These are phyloP conservation scores for Quercus lobata DNA, from an alignment of 331 rosid genomes.

Conservation along the genomic window DNA sequence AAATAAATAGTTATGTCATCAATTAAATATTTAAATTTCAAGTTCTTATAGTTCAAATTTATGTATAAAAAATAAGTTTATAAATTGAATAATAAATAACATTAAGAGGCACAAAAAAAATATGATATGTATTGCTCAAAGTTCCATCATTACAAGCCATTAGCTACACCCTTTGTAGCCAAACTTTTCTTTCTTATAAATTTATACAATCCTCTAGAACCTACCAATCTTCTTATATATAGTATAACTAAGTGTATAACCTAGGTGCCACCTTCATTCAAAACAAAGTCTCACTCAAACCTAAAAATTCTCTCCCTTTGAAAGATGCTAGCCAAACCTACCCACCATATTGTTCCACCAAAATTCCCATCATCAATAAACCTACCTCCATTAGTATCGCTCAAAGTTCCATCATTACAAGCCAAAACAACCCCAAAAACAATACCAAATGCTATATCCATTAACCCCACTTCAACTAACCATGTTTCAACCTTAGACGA, in stretches of 20 bases:
- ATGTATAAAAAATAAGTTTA: too few species aligned
- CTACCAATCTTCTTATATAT: constrained; percentile 2
- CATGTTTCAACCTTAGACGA: constrained; percentile 29
- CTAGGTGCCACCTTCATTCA: constrained; percentile 15
- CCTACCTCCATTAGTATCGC: constrained; percentile 24
- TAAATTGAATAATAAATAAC: fast-evolving
- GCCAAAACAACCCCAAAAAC: background rate
- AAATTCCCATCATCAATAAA: constrained; percentile 31
- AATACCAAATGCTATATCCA: constrained; percentile 38
- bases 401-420: background rate
- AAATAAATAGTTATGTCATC: fast-evolving
- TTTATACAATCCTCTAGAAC: background rate
- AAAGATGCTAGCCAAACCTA: constrained; percentile 52
- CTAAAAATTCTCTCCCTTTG: background rate
- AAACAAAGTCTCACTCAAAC: background rate
- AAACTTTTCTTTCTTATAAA: too few species aligned
- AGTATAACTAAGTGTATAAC: background rate
- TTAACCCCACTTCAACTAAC: constrained; percentile 28
- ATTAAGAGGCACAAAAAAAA: fast-evolving
- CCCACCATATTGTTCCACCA: constrained; percentile 17
- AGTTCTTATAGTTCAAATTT: too few species aligned
- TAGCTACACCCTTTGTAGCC: too few species aligned
- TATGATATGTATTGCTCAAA: background rate
- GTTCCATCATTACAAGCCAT: background rate
- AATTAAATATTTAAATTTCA: too few species aligned